These are phyloP conservation scores for Pulveroboletus sp. DNA, from an alignment of 1,284 basidiomycete genomes.

Conservation along the genomic window DNA sequence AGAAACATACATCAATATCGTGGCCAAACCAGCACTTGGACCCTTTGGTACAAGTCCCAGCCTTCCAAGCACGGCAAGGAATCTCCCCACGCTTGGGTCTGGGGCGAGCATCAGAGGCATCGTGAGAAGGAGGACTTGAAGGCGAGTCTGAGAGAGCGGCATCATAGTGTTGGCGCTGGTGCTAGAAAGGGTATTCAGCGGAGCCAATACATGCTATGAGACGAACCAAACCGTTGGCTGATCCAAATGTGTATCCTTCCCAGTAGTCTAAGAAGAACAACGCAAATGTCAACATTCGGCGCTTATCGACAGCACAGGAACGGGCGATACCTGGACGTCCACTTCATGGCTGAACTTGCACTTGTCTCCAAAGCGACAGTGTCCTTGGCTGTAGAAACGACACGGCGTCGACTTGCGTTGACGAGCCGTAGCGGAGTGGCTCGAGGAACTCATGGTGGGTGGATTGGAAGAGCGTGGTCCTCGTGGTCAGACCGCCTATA, in stretches of 20 bases:
- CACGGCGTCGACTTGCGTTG: constrained; percentile 15
- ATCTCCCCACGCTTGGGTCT: constrained; percentile 23
- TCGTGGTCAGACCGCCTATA: constrained; percentile 1
- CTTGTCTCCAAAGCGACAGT: constrained; percentile 28
- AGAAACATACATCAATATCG: constrained; percentile 28
- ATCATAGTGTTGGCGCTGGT: neutral
- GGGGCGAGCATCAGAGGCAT: constrained; percentile 18
- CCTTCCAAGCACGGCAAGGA: constrained; percentile 34
- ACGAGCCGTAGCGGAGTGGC: neutral
- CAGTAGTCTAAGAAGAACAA: neutral
- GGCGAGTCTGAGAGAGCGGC: neutral
- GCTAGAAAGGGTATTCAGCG: neutral
- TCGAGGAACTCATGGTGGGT: constrained; percentile 16
- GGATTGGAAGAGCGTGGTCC: neutral
- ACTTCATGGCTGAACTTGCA: constrained; percentile 27
- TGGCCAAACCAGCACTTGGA: constrained; percentile 29
- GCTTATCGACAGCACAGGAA: neutral
- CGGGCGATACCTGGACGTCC: constrained; percentile 7
- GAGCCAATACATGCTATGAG: neutral
- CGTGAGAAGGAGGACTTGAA: neutral
- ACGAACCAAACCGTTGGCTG: neutral
- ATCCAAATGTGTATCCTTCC: neutral
- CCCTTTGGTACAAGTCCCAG: constrained; percentile 34
- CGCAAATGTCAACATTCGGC: neutral
- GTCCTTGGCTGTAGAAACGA: constrained; percentile 24